These are phyloP conservation scores for Penicillium sp. DNA, from an alignment of 2,329 filamentous ascomycete genomes.

Conservation along the genomic window DNA sequence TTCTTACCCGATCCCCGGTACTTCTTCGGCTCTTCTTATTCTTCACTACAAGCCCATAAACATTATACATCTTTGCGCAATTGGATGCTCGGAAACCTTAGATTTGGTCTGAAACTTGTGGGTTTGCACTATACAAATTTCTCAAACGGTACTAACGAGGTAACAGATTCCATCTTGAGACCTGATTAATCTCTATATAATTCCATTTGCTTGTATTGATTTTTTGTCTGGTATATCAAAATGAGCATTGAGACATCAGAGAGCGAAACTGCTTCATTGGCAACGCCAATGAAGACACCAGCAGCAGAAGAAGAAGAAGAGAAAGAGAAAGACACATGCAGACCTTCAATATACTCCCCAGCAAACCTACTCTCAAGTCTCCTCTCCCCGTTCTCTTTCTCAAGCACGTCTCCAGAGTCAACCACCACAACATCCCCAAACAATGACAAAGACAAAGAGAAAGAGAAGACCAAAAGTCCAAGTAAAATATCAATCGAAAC, in stretches of 20 bases:
- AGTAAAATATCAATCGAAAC: conserved; percentile 1
- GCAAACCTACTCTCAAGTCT: conserved; percentile 7
- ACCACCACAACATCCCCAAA: background rate
- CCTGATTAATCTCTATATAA: background rate
- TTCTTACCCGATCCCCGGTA: conserved; percentile 12
- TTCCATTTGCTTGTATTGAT: background rate
- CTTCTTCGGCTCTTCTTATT: background rate
- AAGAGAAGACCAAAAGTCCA: background rate
- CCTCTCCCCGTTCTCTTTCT: conserved; percentile 10
- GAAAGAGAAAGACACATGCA: background rate
- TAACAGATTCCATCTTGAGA: background rate
- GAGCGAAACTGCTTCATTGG: background rate
- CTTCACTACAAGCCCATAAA: background rate
- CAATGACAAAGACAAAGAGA: background rate
- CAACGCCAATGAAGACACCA: background rate
- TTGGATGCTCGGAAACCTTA: background rate
- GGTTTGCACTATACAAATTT: background rate
- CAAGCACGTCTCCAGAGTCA: background rate
- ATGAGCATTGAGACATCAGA: conserved; percentile 9
- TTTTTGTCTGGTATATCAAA: background rate
- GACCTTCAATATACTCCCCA: background rate
- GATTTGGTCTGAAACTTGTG: background rate
- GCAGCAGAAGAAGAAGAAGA: background rate
- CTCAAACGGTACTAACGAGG: background rate
- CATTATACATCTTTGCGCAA: background rate